Evolutionary conservation across 2,329 filamentous ascomycete species (phyloP).

Genomic region (Cylindrodendrum hubeiense): DNA sequence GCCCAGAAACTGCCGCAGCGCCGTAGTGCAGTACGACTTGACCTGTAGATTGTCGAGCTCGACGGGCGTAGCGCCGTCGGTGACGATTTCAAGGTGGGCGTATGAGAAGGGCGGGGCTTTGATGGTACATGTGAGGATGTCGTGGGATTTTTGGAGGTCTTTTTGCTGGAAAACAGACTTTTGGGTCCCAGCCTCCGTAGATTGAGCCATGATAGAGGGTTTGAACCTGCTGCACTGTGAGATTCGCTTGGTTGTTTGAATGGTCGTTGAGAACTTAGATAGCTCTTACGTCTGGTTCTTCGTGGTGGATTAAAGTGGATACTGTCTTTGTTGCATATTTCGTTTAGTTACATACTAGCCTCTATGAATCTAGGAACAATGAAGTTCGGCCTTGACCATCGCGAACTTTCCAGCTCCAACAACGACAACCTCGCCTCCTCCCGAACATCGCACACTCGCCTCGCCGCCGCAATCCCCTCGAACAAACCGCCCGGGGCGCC

Average conservation of each 20-base stretch:
- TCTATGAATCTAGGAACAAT: slow-evolving; percentile 21
- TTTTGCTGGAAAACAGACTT: slow-evolving; percentile 47
- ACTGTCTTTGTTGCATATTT: slow-evolving; percentile 32
- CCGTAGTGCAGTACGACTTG: slow-evolving; percentile 71
- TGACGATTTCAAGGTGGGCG: slow-evolving; percentile 64
- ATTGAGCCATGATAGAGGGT: slow-evolving; percentile 38
- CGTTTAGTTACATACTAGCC: slow-evolving; percentile 37
- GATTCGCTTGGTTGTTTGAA: background rate
- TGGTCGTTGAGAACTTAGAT: background rate
- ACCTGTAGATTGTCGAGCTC: slow-evolving; percentile 72
- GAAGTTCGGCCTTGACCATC: background rate
- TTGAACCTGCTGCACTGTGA: background rate
- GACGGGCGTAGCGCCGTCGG: slow-evolving; percentile 38
- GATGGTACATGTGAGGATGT: slow-evolving; percentile 65
- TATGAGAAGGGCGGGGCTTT: slow-evolving; percentile 67
- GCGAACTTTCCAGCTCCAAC: slow-evolving; percentile 15
- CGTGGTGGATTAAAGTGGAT: slow-evolving; percentile 1
- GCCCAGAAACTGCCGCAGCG: slow-evolving; percentile 78
- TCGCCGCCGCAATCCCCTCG: background rate
- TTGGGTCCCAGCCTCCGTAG: slow-evolving; percentile 28
- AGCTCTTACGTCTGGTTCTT: background rate
- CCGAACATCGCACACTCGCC: background rate
- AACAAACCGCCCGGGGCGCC: background rate
- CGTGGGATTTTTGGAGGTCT: slow-evolving; percentile 56
- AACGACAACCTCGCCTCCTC: background rate